These are phyloP conservation scores for Fraxinus excelsior DNA, from an alignment of 257 asterid species.

Conservation along the genomic window DNA sequence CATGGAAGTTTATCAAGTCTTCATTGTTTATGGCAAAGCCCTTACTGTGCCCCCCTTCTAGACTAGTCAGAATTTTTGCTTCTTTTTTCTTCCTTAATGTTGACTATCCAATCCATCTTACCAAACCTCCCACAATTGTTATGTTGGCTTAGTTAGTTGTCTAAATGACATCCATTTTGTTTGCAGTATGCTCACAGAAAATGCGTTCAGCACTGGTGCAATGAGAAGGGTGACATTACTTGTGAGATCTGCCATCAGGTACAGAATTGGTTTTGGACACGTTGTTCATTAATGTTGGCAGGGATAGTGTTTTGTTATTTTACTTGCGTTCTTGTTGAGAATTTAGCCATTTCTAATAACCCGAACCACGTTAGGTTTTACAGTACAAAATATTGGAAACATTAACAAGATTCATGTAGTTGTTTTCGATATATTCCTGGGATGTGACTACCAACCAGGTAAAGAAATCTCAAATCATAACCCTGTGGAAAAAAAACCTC, in stretches of 20 bases:
- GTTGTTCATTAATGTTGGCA: not conserved
- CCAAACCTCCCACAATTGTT: slow-evolving; percentile 10
- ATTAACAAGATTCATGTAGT: not conserved
- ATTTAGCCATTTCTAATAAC: slow-evolving; percentile 2
- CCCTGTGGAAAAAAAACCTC: not conserved
- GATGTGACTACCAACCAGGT: not conserved
- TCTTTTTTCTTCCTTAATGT: not conserved
- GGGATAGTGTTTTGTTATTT: not conserved
- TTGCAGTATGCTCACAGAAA: slow-evolving; percentile 96
- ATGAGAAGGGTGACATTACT: slow-evolving; percentile 95
- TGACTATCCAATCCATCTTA: not conserved
- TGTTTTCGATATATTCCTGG: not conserved
- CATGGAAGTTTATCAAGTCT: not conserved
- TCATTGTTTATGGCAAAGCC: not conserved
- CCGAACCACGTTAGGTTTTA: not conserved
- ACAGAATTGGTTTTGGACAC: slow-evolving; percentile 22
- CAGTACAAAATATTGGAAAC: not conserved
- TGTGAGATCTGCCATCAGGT: slow-evolving; percentile 99
- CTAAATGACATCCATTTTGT: slow-evolving; percentile 23
- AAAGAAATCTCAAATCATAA: no score
- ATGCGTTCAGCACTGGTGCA: slow-evolving; percentile 97
- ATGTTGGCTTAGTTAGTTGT: slow-evolving; percentile 6
- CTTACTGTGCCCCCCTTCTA: slow-evolving; percentile 10
- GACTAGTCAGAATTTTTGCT: slow-evolving; percentile 2
- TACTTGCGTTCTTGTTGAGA: slow-evolving; percentile 7